Conservation (phyloP, 192 early-diverging fungal genomes). For the Phycomyces nitens region DNA sequence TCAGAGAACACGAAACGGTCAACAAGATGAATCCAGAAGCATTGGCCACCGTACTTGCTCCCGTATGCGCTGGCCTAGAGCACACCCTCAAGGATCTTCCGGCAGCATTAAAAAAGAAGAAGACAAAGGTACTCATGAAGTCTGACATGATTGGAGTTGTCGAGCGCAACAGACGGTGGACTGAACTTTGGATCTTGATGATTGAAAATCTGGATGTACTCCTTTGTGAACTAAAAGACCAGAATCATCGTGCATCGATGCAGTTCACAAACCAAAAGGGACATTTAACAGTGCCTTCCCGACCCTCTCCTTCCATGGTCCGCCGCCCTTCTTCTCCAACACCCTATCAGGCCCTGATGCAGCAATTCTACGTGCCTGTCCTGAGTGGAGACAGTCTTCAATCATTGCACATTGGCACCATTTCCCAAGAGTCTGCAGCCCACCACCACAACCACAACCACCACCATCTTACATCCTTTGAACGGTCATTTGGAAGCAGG, state of each 20-base stretch:
- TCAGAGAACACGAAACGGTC: slow-evolving; percentile 11
- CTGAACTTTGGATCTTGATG: slow-evolving; percentile 20
- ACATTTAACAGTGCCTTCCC: background rate
- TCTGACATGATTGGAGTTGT: slow-evolving; percentile 8
- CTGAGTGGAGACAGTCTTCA: background rate
- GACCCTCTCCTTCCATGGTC: background rate
- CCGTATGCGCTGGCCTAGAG: slow-evolving; percentile 30
- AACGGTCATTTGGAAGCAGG: no score
- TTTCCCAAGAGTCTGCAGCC: no score
- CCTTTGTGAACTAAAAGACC: slow-evolving; percentile 6
- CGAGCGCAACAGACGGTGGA: slow-evolving; percentile 24
- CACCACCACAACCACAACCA: no score
- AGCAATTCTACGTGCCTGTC: background rate
- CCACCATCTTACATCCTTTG: no score
- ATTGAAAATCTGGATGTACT: slow-evolving; percentile 24
- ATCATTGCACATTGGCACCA: no score
- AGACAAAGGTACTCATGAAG: background rate
- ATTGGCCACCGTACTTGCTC: slow-evolving; percentile 32
- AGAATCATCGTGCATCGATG: background rate
- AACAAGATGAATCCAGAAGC: slow-evolving; percentile 37
- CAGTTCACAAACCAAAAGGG: background rate
- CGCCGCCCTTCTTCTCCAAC: background rate
- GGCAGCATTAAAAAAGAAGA: background rate
- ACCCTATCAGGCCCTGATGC: background rate
- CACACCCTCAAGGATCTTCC: slow-evolving; percentile 14